Conservation (phyloP, 305 asterid genomes). For the Caryopteris hybrid region DNA sequence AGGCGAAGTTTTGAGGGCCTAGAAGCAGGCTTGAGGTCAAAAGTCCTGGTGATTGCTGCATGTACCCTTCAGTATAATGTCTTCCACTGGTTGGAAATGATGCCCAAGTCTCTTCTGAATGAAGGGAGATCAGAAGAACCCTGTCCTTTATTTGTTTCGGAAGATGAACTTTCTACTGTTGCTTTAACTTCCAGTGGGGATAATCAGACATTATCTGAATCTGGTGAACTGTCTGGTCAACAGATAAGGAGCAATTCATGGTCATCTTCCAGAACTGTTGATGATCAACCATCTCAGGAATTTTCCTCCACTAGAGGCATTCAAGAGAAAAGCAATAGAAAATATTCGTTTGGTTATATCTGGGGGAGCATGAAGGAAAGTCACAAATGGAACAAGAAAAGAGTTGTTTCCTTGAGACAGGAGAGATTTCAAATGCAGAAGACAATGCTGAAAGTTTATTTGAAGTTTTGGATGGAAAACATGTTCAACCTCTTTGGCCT, state of each 20-base stretch:
- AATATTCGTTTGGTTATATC: slow-evolving; percentile 51
- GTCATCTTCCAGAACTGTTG: slow-evolving; percentile 41
- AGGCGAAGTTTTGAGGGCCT: slow-evolving; percentile 67
- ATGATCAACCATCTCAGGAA: slow-evolving; percentile 37
- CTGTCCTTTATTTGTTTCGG: slow-evolving; percentile 81
- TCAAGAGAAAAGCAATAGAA: slow-evolving; percentile 34
- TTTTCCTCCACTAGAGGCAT: slow-evolving; percentile 30
- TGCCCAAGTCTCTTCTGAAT: slow-evolving; percentile 52
- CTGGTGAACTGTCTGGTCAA: slow-evolving; percentile 37
- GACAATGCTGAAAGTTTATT: slow-evolving; percentile 73
- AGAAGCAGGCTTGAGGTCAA: slow-evolving; percentile 90
- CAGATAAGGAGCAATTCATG: slow-evolving; percentile 48
- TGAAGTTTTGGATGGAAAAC: slow-evolving; percentile 95
- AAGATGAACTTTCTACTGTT: slow-evolving; percentile 46
- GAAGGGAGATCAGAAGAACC: slow-evolving; percentile 74
- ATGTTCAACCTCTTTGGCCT: slow-evolving; percentile 97
- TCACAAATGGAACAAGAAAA: slow-evolving; percentile 81
- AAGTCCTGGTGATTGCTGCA: slow-evolving; percentile 85
- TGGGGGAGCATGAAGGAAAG: slow-evolving; percentile 93
- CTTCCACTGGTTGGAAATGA: slow-evolving; percentile 77
- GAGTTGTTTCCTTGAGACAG: slow-evolving; percentile 63
- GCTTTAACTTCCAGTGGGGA: slow-evolving; percentile 42
- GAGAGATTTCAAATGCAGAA: slow-evolving; percentile 96
- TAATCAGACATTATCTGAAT: slow-evolving; percentile 33
- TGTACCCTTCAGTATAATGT: slow-evolving; percentile 94